These are phyloP conservation scores for Suillus decipiens DNA, from an alignment of 768 basidiomycete genomes.

Conservation along the genomic window DNA sequence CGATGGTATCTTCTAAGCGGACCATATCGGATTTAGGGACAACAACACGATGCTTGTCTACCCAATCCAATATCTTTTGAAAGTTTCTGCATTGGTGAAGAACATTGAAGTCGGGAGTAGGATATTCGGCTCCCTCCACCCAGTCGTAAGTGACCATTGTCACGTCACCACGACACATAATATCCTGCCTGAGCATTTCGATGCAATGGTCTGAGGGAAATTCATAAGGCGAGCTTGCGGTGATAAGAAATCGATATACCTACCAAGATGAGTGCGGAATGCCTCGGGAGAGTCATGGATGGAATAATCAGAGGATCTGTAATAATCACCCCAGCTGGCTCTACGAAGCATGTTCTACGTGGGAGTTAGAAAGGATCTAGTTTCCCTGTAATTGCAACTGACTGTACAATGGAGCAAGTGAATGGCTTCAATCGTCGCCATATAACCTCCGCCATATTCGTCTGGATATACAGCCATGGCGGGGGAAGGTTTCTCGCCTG, in stretches of 20 bases:
- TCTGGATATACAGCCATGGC: conserved; percentile 10
- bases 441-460: conserved; percentile 17
- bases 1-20: neutral
- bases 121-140: neutral
- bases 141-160: conserved; percentile 15
- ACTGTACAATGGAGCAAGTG: conserved; percentile 16
- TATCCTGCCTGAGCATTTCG: conserved; percentile 11
- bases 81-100: neutral
- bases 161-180: conserved; percentile 15
- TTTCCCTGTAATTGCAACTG: neutral
- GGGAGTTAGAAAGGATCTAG: neutral
- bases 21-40: neutral
- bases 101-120: neutral
- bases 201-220: conserved; percentile 11
- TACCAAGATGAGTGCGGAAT: conserved; percentile 12
- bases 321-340: conserved; percentile 11
- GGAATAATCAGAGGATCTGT: conserved; percentile 9
- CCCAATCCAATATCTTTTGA: neutral
- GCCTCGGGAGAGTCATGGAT: conserved; percentile 9
- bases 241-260: neutral
- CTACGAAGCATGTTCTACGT: conserved; percentile 14
- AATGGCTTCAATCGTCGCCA: conserved; percentile 10
- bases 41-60: neutral
- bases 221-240: neutral
- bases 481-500: conserved; percentile 9